Conservation (phyloP, 768 basidiomycete species). For the Psilocybe tampanensis region DNA sequence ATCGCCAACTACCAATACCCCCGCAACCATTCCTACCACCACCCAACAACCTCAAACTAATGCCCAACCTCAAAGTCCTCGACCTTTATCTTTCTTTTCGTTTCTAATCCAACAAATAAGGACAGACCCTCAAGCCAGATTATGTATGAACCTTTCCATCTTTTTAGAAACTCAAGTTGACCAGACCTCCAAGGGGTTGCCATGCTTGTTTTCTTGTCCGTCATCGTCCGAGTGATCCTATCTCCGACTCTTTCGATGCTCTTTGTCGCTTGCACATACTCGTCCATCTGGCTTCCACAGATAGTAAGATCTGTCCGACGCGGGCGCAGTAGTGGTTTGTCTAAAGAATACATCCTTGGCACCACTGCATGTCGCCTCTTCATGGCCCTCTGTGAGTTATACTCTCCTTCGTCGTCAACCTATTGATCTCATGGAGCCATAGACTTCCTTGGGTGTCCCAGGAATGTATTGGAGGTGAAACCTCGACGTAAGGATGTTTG, state of each 20-base stretch:
- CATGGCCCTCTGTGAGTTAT: slow-evolving; percentile 69
- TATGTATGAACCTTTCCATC: slow-evolving; percentile 52
- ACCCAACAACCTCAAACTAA: slow-evolving; percentile 20
- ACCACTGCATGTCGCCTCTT: slow-evolving; percentile 73
- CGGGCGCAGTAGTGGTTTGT: slow-evolving; percentile 69
- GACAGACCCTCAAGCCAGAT: slow-evolving; percentile 69
- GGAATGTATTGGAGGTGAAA: slow-evolving; percentile 84
- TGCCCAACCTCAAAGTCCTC: slow-evolving; percentile 22
- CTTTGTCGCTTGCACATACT: slow-evolving; percentile 71
- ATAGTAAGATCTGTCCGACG: slow-evolving; percentile 76
- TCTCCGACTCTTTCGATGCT: slow-evolving; percentile 66
- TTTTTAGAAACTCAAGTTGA: not conserved
- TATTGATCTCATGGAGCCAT: slow-evolving; percentile 1
- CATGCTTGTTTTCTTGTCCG: slow-evolving; percentile 66
- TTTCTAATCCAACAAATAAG: slow-evolving; percentile 61
- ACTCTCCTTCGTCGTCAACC: not conserved
- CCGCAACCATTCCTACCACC: slow-evolving; percentile 17
- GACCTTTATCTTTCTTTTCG: slow-evolving; percentile 42
- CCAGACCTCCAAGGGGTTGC: slow-evolving; percentile 53
- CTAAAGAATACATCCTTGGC: slow-evolving; percentile 73
- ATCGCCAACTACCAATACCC: slow-evolving; percentile 18
- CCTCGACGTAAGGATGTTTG: slow-evolving; percentile 56
- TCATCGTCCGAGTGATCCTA: slow-evolving; percentile 75
- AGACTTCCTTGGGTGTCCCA: slow-evolving; percentile 86
- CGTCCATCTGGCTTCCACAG: slow-evolving; percentile 84